These are phyloP conservation scores for Wickerhamiella sergipiensis DNA, from an alignment of 805 yeast genomes.

Conservation along the genomic window DNA sequence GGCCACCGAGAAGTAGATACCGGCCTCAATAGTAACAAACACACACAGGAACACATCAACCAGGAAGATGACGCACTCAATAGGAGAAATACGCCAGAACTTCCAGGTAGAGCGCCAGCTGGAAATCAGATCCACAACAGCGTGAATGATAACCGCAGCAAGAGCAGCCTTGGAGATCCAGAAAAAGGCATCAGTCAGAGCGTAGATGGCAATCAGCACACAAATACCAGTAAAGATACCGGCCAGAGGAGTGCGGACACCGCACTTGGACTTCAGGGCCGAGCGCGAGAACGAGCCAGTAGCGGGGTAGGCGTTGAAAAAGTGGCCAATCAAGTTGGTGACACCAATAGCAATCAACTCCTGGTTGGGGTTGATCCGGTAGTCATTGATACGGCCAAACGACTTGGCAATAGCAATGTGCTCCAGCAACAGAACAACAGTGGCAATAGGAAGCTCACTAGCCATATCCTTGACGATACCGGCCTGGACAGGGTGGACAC, in stretches of 20 bases:
- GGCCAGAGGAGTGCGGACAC: constrained; percentile 87
- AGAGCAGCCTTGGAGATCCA: constrained; percentile 84
- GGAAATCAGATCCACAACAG: constrained; percentile 75
- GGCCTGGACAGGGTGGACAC: constrained; percentile 51
- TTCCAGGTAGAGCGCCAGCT: constrained; percentile 34
- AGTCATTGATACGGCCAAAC: constrained; percentile 83
- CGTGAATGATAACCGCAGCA: constrained; percentile 82
- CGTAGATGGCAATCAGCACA: constrained; percentile 75
- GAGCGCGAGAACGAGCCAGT: constrained; percentile 94
- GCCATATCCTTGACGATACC: constrained; percentile 50
- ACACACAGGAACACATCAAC: constrained; percentile 63
- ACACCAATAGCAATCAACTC: constrained; percentile 90
- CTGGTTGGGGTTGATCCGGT: constrained; percentile 84
- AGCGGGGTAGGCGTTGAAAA: constrained; percentile 87
- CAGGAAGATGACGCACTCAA: constrained; percentile 60
- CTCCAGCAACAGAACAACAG: constrained; percentile 69
- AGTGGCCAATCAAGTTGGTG: constrained; percentile 79
- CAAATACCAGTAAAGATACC: constrained; percentile 84
- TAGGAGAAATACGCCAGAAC: constrained; percentile 58
- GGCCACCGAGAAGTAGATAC: constrained; percentile 80
- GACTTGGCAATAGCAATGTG: constrained; percentile 91
- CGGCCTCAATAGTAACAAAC: constrained; percentile 69
- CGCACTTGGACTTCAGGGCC: constrained; percentile 88
- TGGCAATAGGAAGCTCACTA: constrained; percentile 72
- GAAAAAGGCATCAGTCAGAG: constrained; percentile 69